phyloP scores from a whole-genome alignment of 164 flowering plant genomes.

The Piper betle region DNA sequence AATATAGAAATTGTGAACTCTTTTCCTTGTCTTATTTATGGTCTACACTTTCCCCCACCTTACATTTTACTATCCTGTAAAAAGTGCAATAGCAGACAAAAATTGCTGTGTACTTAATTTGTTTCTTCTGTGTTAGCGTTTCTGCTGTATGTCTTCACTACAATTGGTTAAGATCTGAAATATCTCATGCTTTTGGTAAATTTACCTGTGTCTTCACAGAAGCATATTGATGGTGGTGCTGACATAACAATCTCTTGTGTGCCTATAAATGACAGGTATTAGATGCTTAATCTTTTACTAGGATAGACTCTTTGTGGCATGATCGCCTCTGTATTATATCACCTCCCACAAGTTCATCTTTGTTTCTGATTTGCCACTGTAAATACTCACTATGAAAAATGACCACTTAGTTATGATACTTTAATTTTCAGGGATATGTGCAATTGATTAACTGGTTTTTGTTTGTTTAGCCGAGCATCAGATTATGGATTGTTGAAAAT shows the following conservation, averaged over 20 bases:
- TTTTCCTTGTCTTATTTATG: no score
- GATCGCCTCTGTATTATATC: not conserved
- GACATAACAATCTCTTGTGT: conserved; percentile 82
- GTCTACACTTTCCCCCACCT: no score
- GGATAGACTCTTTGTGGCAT: not conserved
- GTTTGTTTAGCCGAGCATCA: conserved; percentile 53
- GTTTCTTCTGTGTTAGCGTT: not conserved
- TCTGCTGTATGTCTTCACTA: not conserved
- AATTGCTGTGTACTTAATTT: not conserved
- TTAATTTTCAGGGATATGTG: not conserved
- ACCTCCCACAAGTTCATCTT: not conserved
- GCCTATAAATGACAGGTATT: conserved; percentile 64
- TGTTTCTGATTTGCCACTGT: not conserved
- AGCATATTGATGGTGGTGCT: conserved; percentile 62
- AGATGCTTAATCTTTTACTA: not conserved
- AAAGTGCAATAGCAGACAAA: no score
- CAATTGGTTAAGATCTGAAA: not conserved
- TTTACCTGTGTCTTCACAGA: conserved; percentile 19
- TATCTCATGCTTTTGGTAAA: not conserved
- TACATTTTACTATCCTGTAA: no score
- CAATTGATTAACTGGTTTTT: not conserved
- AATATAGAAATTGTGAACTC: no score
- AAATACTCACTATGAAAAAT: not conserved
- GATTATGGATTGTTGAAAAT: conserved; percentile 85
- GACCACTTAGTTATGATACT: not conserved